Conservation (phyloP, 192 early-diverging fungal genomes). For the Coemansia sp. region DNA sequence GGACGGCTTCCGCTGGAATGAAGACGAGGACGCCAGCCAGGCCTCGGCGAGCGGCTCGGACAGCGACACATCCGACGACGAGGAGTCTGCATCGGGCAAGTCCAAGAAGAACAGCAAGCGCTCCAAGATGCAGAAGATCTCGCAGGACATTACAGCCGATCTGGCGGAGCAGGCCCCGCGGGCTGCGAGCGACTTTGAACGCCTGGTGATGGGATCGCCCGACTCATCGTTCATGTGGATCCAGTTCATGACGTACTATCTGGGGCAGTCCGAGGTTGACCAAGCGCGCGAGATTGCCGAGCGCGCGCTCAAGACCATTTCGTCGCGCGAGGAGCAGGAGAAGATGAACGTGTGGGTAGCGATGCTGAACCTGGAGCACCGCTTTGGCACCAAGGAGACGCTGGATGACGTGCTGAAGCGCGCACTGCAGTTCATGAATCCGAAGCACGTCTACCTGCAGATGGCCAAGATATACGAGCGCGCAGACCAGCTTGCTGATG, state of each 20-base stretch:
- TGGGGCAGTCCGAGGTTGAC: slow-evolving; percentile 87
- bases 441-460: slow-evolving; percentile 85
- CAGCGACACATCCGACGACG: slow-evolving; percentile 55
- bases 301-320: slow-evolving; percentile 90
- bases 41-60: slow-evolving; percentile 30
- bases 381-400: slow-evolving; percentile 80
- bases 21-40: slow-evolving; percentile 21
- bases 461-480: slow-evolving; percentile 89
- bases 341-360: slow-evolving; percentile 99
- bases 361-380: slow-evolving; percentile 92
- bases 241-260: slow-evolving; percentile 99
- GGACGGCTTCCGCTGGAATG: slow-evolving; percentile 55
- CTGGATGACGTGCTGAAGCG: slow-evolving; percentile 84
- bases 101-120: slow-evolving; percentile 49
- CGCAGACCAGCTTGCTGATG: slow-evolving; percentile 67
- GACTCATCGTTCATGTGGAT: slow-evolving; percentile 98
- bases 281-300: slow-evolving; percentile 94
- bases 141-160: slow-evolving; percentile 69
- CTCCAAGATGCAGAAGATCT: slow-evolving; percentile 58
- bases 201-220: slow-evolving; percentile 89
- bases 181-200: slow-evolving; percentile 84
- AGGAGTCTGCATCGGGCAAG: slow-evolving; percentile 27
- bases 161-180: slow-evolving; percentile 68
- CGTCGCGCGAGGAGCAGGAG: slow-evolving; percentile 90
- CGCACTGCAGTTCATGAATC: slow-evolving; percentile 80